Conservation (phyloP, 2,329 filamentous ascomycete genomes). For the Colletotrichum destructivum region DNA sequence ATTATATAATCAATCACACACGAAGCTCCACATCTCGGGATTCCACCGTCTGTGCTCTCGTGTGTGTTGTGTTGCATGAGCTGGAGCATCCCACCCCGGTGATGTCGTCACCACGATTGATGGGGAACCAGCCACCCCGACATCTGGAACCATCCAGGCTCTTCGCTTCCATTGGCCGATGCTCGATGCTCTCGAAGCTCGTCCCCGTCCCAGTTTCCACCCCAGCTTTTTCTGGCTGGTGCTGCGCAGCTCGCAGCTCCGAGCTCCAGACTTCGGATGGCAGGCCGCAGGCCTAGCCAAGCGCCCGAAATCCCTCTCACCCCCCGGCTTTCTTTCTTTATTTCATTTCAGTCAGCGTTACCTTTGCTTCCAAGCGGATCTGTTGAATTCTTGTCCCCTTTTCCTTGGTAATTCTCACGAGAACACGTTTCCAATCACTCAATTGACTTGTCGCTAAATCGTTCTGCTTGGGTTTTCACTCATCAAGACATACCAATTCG, state of each 20-base stretch:
- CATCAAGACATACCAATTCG: neutral
- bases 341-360: neutral
- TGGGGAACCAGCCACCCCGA: slow-evolving; percentile 33
- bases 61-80: neutral
- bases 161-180: slow-evolving; percentile 29
- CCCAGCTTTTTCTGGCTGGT: slow-evolving; percentile 10
- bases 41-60: neutral
- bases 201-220: slow-evolving; percentile 22
- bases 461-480: neutral
- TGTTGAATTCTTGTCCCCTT: neutral
- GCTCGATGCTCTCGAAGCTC: slow-evolving; percentile 30
- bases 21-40: neutral
- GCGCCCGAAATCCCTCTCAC: neutral
- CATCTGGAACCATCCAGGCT: slow-evolving; percentile 33
- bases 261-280: slow-evolving; percentile 42
- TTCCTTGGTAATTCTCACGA: neutral
- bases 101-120: slow-evolving; percentile 38
- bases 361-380: slow-evolving; percentile 20
- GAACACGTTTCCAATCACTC: slow-evolving; percentile 19
- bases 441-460: slow-evolving; percentile 10
- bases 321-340: slow-evolving; percentile 18
- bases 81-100: neutral
- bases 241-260: slow-evolving; percentile 39
- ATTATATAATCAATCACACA: slow-evolving; percentile 15
- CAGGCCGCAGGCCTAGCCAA: slow-evolving; percentile 32